These are phyloP conservation scores for Fusarium multiceps DNA, from an alignment of 2,329 filamentous ascomycete genomes.

Conservation along the genomic window DNA sequence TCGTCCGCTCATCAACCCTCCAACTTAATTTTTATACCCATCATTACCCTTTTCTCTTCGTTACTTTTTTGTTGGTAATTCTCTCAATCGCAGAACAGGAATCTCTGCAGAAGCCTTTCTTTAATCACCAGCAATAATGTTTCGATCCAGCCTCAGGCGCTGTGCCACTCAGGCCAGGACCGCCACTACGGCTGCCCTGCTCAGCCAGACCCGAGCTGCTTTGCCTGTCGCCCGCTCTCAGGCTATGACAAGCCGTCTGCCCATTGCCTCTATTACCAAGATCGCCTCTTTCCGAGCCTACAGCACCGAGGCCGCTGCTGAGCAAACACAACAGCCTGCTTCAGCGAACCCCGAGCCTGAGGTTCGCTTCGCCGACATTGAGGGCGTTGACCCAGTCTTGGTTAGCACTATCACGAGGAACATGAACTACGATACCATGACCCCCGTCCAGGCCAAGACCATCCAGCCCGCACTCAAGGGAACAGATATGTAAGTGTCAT, in stretches of 20 bases:
- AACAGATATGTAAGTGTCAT: constrained; percentile 78
- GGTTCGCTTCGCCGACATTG: constrained; percentile 60
- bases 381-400: constrained; percentile 71
- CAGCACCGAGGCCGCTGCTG: constrained; percentile 54
- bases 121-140: constrained; percentile 43
- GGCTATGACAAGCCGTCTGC: constrained; percentile 34
- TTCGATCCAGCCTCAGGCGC: constrained; percentile 54
- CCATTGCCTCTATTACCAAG: constrained; percentile 36
- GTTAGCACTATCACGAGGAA: constrained; percentile 74
- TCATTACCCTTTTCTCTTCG: constrained; percentile 3
- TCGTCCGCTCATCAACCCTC: constrained; percentile 8
- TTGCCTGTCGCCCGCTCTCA: constrained; percentile 43
- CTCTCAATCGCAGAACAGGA: constrained; percentile 21
- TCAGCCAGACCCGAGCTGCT: constrained; percentile 47
- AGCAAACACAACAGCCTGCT: constrained; percentile 27
- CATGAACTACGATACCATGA: constrained; percentile 88
- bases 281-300: constrained; percentile 51
- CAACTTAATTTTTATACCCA: constrained; percentile 24
- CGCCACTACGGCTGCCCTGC: constrained; percentile 45
- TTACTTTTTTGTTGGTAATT: constrained; percentile 16
- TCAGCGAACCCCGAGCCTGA: constrained; percentile 42
- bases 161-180: constrained; percentile 53
- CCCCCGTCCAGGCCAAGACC: constrained; percentile 87
- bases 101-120: constrained; percentile 7
- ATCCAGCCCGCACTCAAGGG: constrained; percentile 84